Percentiles rank a stretch among this genome's conserved stretches.
Evolutionary conservation across 306 rosid genomes (phyloP).

Genomic region (Oemleria cerasiformis): DNA sequence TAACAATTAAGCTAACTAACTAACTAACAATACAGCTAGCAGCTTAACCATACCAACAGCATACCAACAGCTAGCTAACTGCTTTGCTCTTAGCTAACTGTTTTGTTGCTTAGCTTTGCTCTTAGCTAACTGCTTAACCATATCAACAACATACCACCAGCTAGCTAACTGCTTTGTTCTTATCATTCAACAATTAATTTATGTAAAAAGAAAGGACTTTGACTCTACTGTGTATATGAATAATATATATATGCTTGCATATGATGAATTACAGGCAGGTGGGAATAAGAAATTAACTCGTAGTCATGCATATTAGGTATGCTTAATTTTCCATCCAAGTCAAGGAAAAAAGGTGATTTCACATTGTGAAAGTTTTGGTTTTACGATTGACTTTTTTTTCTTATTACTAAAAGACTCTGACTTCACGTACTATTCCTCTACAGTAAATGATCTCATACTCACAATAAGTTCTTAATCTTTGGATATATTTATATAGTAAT

Average conservation of each 20-base stretch:
- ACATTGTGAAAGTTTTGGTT: background rate
- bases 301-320: background rate
- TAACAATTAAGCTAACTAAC: no score
- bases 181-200: no score
- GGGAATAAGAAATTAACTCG: background rate
- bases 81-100: no score
- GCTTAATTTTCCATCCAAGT: background rate
- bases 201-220: background rate
- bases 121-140: no score
- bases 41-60: no score
- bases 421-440: background rate
- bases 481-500: no score
- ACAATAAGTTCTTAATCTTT: no score
- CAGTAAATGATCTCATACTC: background rate
- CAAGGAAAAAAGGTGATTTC: background rate
- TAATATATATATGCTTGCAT: background rate
- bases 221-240: background rate
- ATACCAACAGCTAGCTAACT: no score
- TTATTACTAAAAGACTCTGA: background rate
- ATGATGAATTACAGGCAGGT: background rate
- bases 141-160: no score
- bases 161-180: no score
- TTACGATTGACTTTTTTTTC: background rate
- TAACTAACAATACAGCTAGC: no score
- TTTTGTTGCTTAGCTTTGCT: no score